Conservation (phyloP, 1,139 yeast genomes). For the Protomyces arabidopsidicola region DNA sequence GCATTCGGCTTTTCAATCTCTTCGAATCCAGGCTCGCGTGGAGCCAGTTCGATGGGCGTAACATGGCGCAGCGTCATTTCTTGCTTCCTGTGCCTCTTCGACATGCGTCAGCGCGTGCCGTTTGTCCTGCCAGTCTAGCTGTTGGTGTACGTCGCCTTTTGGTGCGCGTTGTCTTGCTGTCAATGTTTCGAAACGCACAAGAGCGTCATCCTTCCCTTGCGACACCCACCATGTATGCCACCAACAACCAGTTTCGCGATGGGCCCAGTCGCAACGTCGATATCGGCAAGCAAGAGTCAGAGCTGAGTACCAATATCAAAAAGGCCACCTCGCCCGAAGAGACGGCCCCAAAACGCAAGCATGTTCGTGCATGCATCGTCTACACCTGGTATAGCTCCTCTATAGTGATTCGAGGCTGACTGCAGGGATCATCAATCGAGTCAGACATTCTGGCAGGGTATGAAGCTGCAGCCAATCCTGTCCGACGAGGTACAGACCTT, state of each 20-base stretch:
- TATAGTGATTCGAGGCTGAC: conserved; percentile 53
- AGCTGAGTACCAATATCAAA: conserved; percentile 57
- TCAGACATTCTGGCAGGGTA: conserved; percentile 77
- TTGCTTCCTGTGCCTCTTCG: neutral
- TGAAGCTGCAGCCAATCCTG: conserved; percentile 75
- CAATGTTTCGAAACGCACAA: neutral
- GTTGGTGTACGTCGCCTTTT: neutral
- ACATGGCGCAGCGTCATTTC: conserved; percentile 20
- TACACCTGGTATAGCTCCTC: conserved; percentile 14
- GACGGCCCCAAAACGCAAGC: conserved; percentile 91
- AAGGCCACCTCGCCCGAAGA: conserved; percentile 87
- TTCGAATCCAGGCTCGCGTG: conserved; percentile 4
- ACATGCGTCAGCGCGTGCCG: neutral
- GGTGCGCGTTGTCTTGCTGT: neutral
- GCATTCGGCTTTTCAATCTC: conserved; percentile 22
- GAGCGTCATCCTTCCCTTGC: too few species aligned
- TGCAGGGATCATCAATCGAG: conserved; percentile 95
- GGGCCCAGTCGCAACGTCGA: conserved; percentile 27
- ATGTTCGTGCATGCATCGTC: conserved; percentile 49
- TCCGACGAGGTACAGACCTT: conserved; percentile 78
- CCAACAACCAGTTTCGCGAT: conserved; percentile 25
- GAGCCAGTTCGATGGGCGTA: neutral
- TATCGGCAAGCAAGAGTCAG: conserved; percentile 33
- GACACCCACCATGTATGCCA: conserved; percentile 6
- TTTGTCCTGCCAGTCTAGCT: neutral